Percentiles rank a stretch among this genome's conserved stretches.
Evolutionary conservation across 2,329 filamentous ascomycete species (phyloP).

Genomic region (Leptographium procerum): DNA sequence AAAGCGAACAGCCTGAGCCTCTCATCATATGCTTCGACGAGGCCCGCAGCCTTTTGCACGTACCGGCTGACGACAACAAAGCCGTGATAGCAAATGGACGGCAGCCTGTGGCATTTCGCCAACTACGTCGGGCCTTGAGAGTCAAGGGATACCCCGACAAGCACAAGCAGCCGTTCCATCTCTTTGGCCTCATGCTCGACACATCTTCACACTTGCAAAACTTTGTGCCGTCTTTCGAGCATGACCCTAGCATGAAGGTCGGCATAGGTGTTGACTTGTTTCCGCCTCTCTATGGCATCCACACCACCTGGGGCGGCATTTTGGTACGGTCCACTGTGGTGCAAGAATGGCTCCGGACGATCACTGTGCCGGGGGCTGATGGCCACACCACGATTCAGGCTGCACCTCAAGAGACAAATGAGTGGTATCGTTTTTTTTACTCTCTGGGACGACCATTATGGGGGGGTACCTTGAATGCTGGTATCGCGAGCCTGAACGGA

Average conservation of each 20-base stretch:
- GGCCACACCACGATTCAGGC: not conserved
- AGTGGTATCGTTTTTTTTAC: not conserved
- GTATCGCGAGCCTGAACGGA: not conserved
- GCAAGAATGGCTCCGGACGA: not conserved
- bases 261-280: not conserved
- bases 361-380: not conserved
- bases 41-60: not conserved
- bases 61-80: not conserved
- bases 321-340: not conserved
- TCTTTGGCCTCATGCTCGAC: constrained; percentile 2
- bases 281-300: not conserved
- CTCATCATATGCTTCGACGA: constrained; percentile 1
- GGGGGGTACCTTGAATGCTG: not conserved
- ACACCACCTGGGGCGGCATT: constrained; percentile 1
- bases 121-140: not conserved
- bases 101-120: not conserved
- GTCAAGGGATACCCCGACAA: not conserved
- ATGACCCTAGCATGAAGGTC: not conserved
- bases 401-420: not conserved
- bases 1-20: no score
- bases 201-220: not conserved
- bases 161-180: no score
- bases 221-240: not conserved
- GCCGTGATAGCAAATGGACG: not conserved
- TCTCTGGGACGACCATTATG: not conserved